A percentile compares a stretch with the other conserved stretches of the same genome.
These are phyloP conservation scores for Tothia fuscella DNA, from an alignment of 2,329 filamentous ascomycete species.

Conservation along the genomic window DNA sequence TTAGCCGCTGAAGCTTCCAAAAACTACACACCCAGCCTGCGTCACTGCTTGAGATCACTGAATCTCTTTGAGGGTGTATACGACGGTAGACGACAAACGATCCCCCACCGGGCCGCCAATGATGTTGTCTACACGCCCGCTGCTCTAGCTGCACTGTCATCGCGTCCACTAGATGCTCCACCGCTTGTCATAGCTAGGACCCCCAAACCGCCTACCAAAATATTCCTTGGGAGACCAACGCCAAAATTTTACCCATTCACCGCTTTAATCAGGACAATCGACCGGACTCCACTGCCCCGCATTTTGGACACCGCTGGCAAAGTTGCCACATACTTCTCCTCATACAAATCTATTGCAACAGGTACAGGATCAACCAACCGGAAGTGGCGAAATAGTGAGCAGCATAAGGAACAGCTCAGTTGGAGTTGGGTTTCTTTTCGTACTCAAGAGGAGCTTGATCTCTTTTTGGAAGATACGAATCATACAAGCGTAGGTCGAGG, in stretches of 20 bases:
- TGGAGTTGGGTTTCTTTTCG: not conserved
- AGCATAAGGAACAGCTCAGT: not conserved
- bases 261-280: not conserved
- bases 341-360: not conserved
- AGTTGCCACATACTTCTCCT: not conserved
- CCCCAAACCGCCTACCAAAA: not conserved
- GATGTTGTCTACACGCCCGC: constrained; percentile 2
- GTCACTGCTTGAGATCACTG: not conserved
- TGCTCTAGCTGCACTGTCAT: not conserved
- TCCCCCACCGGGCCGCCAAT: not conserved
- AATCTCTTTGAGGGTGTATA: not conserved
- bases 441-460: not conserved
- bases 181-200: not conserved
- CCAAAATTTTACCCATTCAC: not conserved
- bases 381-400: not conserved
- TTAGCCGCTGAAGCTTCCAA: not conserved
- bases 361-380: not conserved
- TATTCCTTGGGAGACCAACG: not conserved
- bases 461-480: not conserved
- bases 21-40: not conserved
- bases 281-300: not conserved
- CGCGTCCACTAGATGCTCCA: not conserved
- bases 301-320: not conserved
- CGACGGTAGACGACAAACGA: not conserved
- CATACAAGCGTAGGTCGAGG: not conserved